Percentiles rank a stretch among this genome's conserved stretches.
Evolutionary conservation across 768 basidiomycete species (phyloP).

Genomic region (Tricholoma hemisulphureum): DNA sequence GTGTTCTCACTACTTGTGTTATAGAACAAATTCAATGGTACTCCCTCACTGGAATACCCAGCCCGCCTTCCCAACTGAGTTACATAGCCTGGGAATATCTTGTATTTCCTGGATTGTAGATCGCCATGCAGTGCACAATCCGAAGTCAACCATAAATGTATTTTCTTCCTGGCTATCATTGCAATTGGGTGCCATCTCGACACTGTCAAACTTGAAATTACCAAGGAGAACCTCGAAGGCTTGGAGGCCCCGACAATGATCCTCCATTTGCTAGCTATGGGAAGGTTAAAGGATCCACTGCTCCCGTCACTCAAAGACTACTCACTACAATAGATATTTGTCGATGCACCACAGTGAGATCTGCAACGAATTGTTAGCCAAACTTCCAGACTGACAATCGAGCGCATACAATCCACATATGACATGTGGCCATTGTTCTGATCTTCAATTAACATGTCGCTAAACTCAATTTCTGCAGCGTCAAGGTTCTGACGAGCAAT

Average conservation of each 20-base stretch:
- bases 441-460: slow-evolving; percentile 97
- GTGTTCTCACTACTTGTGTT: too few relatives aligned
- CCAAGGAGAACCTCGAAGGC: slow-evolving; percentile 44
- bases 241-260: slow-evolving; percentile 35
- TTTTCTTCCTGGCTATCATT: too few relatives aligned
- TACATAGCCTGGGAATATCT: too few relatives aligned
- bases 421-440: slow-evolving; percentile 94
- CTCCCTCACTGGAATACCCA: too few relatives aligned
- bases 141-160: too few relatives aligned
- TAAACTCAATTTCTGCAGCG: slow-evolving; percentile 90
- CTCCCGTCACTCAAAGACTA: slow-evolving; percentile 4
- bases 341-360: slow-evolving; percentile 48
- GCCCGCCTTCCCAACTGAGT: too few relatives aligned
- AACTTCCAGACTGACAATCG: background rate
- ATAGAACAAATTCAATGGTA: too few relatives aligned
- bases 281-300: background rate
- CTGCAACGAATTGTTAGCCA: slow-evolving; percentile 25
- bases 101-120: too few relatives aligned
- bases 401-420: slow-evolving; percentile 78
- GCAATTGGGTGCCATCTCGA: too few relatives aligned
- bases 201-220: slow-evolving; percentile 20
- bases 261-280: slow-evolving; percentile 40
- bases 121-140: too few relatives aligned
- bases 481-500: slow-evolving; percentile 93
- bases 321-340: slow-evolving; percentile 50